Evolutionary conservation across 192 early-diverging fungal species (phyloP), one percentile per base, ranked within the genome.

Genomic region (Backusella mclennaniae): DNA sequence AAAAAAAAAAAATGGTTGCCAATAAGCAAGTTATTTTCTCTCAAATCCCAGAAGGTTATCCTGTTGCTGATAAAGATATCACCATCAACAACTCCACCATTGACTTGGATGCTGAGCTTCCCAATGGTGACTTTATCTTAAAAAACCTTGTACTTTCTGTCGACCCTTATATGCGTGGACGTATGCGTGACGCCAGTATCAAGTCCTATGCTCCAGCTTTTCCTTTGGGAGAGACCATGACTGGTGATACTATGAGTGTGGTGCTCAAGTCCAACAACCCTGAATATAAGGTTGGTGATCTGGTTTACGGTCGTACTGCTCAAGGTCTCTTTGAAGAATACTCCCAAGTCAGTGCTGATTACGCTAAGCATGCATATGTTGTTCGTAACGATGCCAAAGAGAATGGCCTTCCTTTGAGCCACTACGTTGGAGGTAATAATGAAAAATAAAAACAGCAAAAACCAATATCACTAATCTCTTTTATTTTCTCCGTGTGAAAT

Each of bases 141-240:
- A 90, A 92, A 39, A 86, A 85, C 49, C 84, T 89, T 35, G 90
- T 85, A 53, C 73, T 95, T 12, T 93, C 92, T 11, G 77, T 94
- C 12, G 93, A 95, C 77, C 94, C 92, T 19, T 95, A 95, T 84
- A 89, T 92, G 89, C 83, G 87, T 67, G 87, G 87, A 15, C 90
- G 91, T 72, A 95, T 96, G 87, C 80, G 88, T 59, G 76, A 76
- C 1, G 29, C 78, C 9, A 73, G 67, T 6, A 78, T 78, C 1
- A 83, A 83, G 29, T 79, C 79, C 3, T 88, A 92, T 72, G 69
- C 87, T 26, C 44, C 75, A 11, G 68, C 83, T 8, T 93, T 88
- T 77, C 42, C 67, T 7, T 23, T 92, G 9, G 92, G 91, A 44
- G 71, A 92, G 59, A 84, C 91, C 4, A 79, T 96, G 66, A 71